phyloP scores from a whole-genome alignment of 2,329 filamentous ascomycete genomes.

The Pseudocercospora vitis region DNA sequence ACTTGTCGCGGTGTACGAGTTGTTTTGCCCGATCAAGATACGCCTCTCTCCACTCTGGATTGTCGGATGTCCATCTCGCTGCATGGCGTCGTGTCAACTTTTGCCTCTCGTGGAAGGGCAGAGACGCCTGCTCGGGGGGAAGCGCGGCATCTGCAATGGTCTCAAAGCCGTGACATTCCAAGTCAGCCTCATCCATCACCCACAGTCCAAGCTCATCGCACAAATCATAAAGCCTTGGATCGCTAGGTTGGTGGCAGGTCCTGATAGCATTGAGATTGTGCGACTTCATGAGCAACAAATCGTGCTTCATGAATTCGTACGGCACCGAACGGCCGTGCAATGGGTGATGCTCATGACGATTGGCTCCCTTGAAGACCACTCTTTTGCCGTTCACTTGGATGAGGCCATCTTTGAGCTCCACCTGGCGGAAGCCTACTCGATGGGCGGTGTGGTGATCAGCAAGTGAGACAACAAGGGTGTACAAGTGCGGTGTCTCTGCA shows the following conservation, averaged over 20 bases:
- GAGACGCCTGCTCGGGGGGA: slow-evolving; percentile 53
- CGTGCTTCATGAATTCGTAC: slow-evolving; percentile 59
- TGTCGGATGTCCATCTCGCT: slow-evolving; percentile 61
- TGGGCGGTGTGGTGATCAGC: slow-evolving; percentile 52
- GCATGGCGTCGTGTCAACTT: slow-evolving; percentile 56
- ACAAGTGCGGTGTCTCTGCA: slow-evolving; percentile 65
- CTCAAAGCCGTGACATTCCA: slow-evolving; percentile 51
- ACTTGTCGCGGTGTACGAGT: slow-evolving; percentile 67
- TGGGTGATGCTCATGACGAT: slow-evolving; percentile 71
- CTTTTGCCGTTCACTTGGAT: slow-evolving; percentile 63
- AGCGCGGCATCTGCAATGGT: slow-evolving; percentile 35
- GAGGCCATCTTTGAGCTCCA: slow-evolving; percentile 62
- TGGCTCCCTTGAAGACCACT: slow-evolving; percentile 64
- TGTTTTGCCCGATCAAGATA: slow-evolving; percentile 68
- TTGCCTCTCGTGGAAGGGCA: slow-evolving; percentile 51
- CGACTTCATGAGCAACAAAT: slow-evolving; percentile 67
- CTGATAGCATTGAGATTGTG: slow-evolving; percentile 72
- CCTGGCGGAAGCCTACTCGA: slow-evolving; percentile 62
- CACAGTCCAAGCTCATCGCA: slow-evolving; percentile 67
- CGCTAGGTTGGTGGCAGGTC: slow-evolving; percentile 67
- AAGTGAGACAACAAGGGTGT: slow-evolving; percentile 52
- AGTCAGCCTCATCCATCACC: slow-evolving; percentile 59
- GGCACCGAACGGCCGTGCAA: slow-evolving; percentile 63
- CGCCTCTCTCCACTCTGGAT: slow-evolving; percentile 60
- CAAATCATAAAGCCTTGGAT: slow-evolving; percentile 59